These are phyloP conservation scores for Rhizophagus sp. DNA, from an alignment of 192 early-diverging fungal species.

Conservation along the genomic window DNA sequence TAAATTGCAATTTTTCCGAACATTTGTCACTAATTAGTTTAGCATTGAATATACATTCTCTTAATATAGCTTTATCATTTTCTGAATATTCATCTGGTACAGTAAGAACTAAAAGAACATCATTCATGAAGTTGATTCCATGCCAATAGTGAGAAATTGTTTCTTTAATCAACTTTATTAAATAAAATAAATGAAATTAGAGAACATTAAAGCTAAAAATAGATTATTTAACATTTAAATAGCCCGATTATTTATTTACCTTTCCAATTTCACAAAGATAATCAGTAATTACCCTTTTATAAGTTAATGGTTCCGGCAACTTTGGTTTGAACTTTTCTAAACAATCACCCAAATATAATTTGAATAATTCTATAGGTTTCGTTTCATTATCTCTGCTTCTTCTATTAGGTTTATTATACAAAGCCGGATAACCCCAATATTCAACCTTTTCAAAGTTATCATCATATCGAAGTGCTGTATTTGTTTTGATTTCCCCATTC, in stretches of 20 bases:
- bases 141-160: background rate
- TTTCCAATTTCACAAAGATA: background rate
- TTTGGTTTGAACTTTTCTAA: background rate
- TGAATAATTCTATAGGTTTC: background rate
- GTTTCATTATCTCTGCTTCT: no score
- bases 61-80: background rate
- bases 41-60: background rate
- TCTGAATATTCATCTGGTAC: background rate
- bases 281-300: background rate
- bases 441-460: background rate
- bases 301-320: conserved; percentile 27
- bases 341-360: background rate
- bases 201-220: no score
- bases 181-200: background rate
- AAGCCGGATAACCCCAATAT: background rate
- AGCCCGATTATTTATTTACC: background rate
- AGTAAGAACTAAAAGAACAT: background rate
- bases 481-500: background rate
- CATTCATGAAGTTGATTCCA: background rate
- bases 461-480: background rate
- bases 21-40: background rate
- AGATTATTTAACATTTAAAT: background rate
- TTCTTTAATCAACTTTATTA: background rate
- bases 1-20: no score
- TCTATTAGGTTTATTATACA: no score